Evolutionary conservation across 108 stramenopile genomes (phyloP).

Genomic region (Ochromonas danica): DNA sequence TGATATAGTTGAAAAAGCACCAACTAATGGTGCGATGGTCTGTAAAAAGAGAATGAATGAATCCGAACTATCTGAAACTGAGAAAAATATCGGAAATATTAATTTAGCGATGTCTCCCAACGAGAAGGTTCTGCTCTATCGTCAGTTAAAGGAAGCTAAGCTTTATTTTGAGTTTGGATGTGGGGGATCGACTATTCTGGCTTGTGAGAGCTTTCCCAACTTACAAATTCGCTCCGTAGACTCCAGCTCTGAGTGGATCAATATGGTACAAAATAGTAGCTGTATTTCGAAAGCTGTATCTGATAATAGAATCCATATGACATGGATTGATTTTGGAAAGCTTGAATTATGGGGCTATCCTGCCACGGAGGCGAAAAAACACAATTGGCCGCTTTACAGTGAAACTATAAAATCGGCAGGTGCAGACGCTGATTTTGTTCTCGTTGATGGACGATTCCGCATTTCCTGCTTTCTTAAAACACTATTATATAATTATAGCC

Average conservation of each 20-base stretch:
- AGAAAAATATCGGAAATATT: too few species aligned
- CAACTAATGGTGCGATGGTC: too few species aligned
- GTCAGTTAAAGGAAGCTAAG: neutral
- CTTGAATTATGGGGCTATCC: neutral
- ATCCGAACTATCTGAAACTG: too few species aligned
- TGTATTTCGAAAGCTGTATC: neutral
- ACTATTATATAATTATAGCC: neutral
- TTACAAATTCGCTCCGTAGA: neutral
- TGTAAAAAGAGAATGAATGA: too few species aligned
- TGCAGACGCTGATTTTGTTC: neutral
- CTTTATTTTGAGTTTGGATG: neutral
- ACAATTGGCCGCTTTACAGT: neutral
- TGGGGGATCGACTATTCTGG: neutral
- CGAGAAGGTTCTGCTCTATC: neutral
- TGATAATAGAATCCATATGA: neutral
- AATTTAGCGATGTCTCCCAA: neutral
- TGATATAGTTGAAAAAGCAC: too few species aligned
- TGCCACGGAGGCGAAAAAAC: neutral
- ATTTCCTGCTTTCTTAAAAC: neutral
- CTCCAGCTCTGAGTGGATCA: neutral
- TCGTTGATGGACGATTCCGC: neutral
- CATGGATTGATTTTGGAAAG: neutral
- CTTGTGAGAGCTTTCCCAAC: neutral
- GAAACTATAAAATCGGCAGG: neutral
- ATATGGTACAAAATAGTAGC: neutral